Conservation (phyloP, 129 eudicot genomes). For the Ambrosia artemisiifolia region DNA sequence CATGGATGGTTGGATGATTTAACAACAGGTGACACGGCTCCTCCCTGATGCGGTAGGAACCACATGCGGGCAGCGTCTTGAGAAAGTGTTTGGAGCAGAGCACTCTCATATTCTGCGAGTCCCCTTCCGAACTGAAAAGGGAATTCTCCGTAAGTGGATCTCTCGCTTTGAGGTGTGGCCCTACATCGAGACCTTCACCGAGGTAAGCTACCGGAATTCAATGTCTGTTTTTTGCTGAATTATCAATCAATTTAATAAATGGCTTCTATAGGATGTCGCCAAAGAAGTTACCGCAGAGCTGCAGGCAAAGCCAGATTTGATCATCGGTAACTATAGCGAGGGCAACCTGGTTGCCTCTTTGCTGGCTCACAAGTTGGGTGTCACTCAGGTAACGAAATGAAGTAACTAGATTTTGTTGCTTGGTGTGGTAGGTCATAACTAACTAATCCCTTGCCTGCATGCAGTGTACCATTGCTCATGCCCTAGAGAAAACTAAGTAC, state of each 20-base stretch:
- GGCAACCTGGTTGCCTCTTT: slow-evolving; percentile 89
- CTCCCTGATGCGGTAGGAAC: slow-evolving; percentile 98
- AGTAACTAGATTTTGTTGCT: not conserved
- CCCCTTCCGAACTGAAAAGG: slow-evolving; percentile 92
- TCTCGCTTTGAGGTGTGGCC: slow-evolving; percentile 99
- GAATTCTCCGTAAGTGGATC: slow-evolving; percentile 94
- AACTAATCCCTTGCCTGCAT: not conserved
- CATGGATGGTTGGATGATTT: not conserved
- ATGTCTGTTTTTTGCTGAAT: too few species aligned
- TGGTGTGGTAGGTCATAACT: not conserved
- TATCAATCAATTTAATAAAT: too few species aligned
- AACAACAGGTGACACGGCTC: slow-evolving; percentile 66
- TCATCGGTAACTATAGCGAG: slow-evolving; percentile 91
- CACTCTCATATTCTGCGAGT: slow-evolving; percentile 89
- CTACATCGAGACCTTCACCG: slow-evolving; percentile 94
- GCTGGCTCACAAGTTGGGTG: slow-evolving; percentile 90
- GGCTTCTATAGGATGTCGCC: slow-evolving; percentile 59
- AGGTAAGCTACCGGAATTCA: slow-evolving; percentile 37
- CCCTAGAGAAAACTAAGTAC: slow-evolving; percentile 85
- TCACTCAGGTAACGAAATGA: slow-evolving; percentile 60
- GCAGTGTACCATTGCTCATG: slow-evolving; percentile 95
- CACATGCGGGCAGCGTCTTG: slow-evolving; percentile 93
- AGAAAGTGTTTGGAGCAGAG: slow-evolving; percentile 86
- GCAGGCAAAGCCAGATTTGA: slow-evolving; percentile 83
- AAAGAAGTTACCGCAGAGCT: slow-evolving; percentile 72